Evolutionary conservation across 208 protist species (phyloP).

Genomic region (Leishmania arabica): DNA sequence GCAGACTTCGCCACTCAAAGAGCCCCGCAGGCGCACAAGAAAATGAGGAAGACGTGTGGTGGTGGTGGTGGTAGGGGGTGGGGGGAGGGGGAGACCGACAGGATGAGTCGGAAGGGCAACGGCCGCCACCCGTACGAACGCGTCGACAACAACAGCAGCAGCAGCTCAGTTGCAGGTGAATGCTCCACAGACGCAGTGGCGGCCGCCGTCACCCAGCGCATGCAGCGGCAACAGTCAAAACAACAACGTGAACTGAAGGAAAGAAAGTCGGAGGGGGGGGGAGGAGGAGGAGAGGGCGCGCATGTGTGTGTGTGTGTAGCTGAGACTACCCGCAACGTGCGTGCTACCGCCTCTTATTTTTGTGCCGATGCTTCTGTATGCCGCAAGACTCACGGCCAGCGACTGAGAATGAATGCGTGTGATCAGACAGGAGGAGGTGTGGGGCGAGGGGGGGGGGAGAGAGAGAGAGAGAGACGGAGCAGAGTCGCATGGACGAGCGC

Average conservation of each 20-base stretch:
- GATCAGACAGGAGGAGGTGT: background rate
- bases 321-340: background rate
- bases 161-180: no score
- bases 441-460: background rate
- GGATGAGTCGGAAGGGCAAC: background rate
- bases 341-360: background rate
- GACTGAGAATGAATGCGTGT: background rate
- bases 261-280: background rate
- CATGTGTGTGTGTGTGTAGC: background rate
- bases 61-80: background rate
- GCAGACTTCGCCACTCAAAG: no score
- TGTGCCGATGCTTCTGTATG: background rate
- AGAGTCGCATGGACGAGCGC: background rate
- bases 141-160: no score
- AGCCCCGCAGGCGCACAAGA: conserved; percentile 3
- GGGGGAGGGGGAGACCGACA: background rate
- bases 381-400: background rate
- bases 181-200: background rate
- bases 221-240: no score
- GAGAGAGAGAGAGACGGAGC: background rate
- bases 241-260: background rate
- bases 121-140: no score
- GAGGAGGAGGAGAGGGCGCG: background rate
- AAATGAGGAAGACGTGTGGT: background rate
- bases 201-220: background rate